Evolutionary conservation across 2,329 filamentous ascomycete species (phyloP).

Genomic region (Chrysoporthe puriensis): DNA sequence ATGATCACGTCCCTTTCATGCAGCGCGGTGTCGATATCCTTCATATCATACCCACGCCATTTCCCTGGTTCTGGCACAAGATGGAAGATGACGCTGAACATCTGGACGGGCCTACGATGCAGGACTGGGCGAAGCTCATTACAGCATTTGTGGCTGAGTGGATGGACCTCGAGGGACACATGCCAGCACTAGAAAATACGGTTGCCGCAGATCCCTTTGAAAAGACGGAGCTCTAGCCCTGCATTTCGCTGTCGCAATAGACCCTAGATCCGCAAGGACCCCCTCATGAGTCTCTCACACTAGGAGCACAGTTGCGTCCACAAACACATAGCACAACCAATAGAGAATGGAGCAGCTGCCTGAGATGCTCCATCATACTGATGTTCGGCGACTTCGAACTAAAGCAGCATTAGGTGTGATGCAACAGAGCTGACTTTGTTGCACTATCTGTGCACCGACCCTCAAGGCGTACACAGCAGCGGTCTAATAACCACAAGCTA

Average conservation of each 20-base stretch:
- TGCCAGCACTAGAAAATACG: conserved; percentile 13
- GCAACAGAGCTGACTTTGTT: no score
- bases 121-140: conserved; percentile 76
- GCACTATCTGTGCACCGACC: no score
- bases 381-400: not conserved
- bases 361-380: not conserved
- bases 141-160: conserved; percentile 78
- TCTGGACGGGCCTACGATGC: conserved; percentile 70
- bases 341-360: not conserved
- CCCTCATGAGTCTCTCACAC: not conserved
- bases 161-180: conserved; percentile 57
- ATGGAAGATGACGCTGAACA: conserved; percentile 73
- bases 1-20: conserved; percentile 82
- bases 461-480: no score
- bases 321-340: not conserved
- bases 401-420: not conserved
- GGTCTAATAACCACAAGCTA: no score
- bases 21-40: conserved; percentile 73
- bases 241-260: not conserved
- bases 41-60: conserved; percentile 74
- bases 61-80: conserved; percentile 74
- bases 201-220: conserved; percentile 15
- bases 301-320: not conserved
- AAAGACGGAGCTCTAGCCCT: conserved; percentile 21
- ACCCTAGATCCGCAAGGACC: not conserved